Percentiles rank a stretch among this genome's conserved stretches.
These are phyloP conservation scores for Capronia epimyces DNA, from an alignment of 2,329 filamentous ascomycete species.

Conservation along the genomic window DNA sequence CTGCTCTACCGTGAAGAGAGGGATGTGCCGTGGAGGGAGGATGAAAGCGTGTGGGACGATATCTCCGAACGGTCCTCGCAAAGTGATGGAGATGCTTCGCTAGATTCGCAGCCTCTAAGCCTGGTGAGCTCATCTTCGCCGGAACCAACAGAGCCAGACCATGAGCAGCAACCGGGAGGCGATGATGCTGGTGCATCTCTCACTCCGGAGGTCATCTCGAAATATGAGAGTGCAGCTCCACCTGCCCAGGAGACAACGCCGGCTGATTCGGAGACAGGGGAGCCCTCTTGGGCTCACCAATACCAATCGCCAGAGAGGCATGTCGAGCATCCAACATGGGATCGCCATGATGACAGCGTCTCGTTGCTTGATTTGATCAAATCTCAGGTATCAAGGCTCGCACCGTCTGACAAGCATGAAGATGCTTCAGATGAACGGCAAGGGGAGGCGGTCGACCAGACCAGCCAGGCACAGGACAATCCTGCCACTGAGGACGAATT, in stretches of 20 bases:
- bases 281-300: neutral
- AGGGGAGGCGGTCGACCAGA: neutral
- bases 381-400: slow-evolving; percentile 15
- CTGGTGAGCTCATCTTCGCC: neutral
- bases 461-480: neutral
- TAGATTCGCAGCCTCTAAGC: slow-evolving; percentile 2
- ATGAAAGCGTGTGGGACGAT: slow-evolving; percentile 7
- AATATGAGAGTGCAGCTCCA: neutral
- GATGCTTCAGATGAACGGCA: slow-evolving; percentile 2
- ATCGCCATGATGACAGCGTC: slow-evolving; percentile 17
- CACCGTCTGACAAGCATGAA: slow-evolving; percentile 8
- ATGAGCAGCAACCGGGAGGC: neutral
- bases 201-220: neutral
- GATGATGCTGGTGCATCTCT: neutral
- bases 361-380: slow-evolving; percentile 26
- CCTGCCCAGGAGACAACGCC: neutral
- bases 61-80: slow-evolving; percentile 15
- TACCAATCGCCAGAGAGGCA: slow-evolving; percentile 6
- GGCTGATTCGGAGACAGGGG: neutral
- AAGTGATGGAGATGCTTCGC: slow-evolving; percentile 9
- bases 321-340: slow-evolving; percentile 25
- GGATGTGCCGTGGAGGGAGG: neutral
- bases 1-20: slow-evolving; percentile 17
- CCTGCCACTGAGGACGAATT: slow-evolving; percentile 12
- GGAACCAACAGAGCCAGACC: neutral